Evolutionary conservation across 306 rosid genomes (phyloP).

Genomic region (Ormosia semicastrata): DNA sequence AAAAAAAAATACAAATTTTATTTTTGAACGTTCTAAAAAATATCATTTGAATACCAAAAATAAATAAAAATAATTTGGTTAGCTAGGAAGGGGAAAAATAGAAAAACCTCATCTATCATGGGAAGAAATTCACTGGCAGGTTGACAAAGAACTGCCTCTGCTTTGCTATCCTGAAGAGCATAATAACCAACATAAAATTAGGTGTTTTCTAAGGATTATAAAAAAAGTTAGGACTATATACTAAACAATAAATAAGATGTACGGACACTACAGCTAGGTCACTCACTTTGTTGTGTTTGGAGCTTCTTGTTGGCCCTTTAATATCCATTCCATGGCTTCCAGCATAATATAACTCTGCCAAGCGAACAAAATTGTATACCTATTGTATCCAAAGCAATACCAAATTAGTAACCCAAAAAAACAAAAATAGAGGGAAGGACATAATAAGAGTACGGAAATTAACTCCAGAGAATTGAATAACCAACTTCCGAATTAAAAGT

Average conservation of each 20-base stretch:
- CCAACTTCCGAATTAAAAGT: conserved; percentile 1
- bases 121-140: conserved; percentile 85
- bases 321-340: conserved; percentile 99
- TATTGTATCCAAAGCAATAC: conserved; percentile 18
- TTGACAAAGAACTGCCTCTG: conserved; percentile 64
- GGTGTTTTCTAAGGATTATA: not conserved
- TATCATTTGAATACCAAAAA: not conserved
- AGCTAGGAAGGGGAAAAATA: not conserved
- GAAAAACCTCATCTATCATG: conserved; percentile 66
- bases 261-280: not conserved
- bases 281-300: conserved; percentile 71
- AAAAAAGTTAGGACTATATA: not conserved
- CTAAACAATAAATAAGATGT: conserved; percentile 8
- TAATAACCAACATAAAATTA: not conserved
- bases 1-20: not conserved
- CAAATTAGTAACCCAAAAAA: not conserved
- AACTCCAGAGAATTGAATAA: not conserved
- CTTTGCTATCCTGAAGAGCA: conserved; percentile 49
- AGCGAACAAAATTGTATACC: conserved; percentile 75
- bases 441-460: not conserved
- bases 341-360: conserved; percentile 85
- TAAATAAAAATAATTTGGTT: conserved; percentile 15
- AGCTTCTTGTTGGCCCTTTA: conserved; percentile 76
- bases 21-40: not conserved
- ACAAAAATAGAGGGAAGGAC: not conserved